Evolutionary conservation across 805 yeast genomes (phyloP).

Genomic region (Kazachstania africana): DNA sequence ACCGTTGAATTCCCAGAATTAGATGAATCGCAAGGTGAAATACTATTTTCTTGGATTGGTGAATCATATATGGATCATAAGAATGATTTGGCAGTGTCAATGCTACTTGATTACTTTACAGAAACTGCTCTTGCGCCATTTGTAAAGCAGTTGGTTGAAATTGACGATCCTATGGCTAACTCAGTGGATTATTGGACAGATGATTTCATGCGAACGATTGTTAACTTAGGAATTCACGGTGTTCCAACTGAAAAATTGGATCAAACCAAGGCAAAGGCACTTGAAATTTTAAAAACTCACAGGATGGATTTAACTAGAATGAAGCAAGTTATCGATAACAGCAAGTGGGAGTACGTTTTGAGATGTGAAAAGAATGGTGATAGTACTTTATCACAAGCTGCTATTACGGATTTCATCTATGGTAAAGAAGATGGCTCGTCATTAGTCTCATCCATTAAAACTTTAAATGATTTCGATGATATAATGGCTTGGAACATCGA

Average conservation of each 20-base stretch:
- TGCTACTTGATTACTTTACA: slow-evolving; percentile 62
- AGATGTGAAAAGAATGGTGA: slow-evolving; percentile 53
- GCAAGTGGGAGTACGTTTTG: slow-evolving; percentile 47
- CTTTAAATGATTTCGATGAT: slow-evolving; percentile 41
- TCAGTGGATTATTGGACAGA: slow-evolving; percentile 60
- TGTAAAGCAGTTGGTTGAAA: slow-evolving; percentile 61
- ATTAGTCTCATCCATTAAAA: slow-evolving; percentile 41
- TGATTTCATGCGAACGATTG: slow-evolving; percentile 53
- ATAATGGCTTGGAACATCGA: slow-evolving; percentile 49
- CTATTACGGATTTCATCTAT: slow-evolving; percentile 70
- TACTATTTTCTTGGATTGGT: slow-evolving; percentile 71
- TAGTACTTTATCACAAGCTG: slow-evolving; percentile 45
- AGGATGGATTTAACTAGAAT: slow-evolving; percentile 55
- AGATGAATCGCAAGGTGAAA: slow-evolving; percentile 75
- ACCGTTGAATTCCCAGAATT: slow-evolving; percentile 75
- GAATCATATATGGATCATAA: slow-evolving; percentile 45
- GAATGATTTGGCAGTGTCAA: slow-evolving; percentile 55
- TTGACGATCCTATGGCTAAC: slow-evolving; percentile 71
- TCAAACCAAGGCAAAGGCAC: slow-evolving; percentile 40
- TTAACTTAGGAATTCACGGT: slow-evolving; percentile 47
- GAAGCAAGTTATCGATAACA: slow-evolving; percentile 55
- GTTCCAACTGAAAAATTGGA: slow-evolving; percentile 60
- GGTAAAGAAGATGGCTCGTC: slow-evolving; percentile 54
- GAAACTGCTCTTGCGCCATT: slow-evolving; percentile 69
- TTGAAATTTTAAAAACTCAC: slow-evolving; percentile 43